Conservation (phyloP, 176 grass and related monocot species). For the Oryza officinalis region DNA sequence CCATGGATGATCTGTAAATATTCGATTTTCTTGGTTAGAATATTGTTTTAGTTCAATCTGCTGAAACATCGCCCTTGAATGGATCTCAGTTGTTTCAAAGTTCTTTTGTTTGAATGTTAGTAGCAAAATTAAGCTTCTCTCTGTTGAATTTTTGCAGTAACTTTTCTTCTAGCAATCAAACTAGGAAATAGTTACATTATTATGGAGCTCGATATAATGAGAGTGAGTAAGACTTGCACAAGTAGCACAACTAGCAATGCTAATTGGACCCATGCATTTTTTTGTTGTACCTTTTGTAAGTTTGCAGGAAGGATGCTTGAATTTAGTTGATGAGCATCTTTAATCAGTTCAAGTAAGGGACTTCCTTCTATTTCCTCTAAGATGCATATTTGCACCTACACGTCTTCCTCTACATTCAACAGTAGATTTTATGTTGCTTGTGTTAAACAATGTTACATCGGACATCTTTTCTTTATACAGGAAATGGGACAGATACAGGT, state of each 20-base stretch:
- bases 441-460: conserved; percentile 17
- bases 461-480: conserved; percentile 50
- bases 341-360: conserved; percentile 68
- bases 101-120: not conserved
- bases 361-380: conserved; percentile 38
- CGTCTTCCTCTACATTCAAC: not conserved
- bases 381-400: conserved; percentile 24
- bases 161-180: conserved; percentile 11
- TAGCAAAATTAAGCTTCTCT: not conserved
- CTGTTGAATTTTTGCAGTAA: not conserved
- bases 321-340: conserved; percentile 73
- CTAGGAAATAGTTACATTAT: not conserved
- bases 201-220: not conserved
- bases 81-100: not conserved
- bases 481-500: conserved; percentile 30
- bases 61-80: not conserved
- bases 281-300: conserved; percentile 47
- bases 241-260: conserved; percentile 20
- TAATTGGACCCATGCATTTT: conserved; percentile 33
- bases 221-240: not conserved
- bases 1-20: not conserved
- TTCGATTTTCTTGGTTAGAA: not conserved
- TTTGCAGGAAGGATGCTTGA: conserved; percentile 80
- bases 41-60: not conserved
- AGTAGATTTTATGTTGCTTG: conserved; percentile 3